phyloP scores from a whole-genome alignment of 1,284 basidiomycete genomes.

The Fereydounia khargensis region DNA sequence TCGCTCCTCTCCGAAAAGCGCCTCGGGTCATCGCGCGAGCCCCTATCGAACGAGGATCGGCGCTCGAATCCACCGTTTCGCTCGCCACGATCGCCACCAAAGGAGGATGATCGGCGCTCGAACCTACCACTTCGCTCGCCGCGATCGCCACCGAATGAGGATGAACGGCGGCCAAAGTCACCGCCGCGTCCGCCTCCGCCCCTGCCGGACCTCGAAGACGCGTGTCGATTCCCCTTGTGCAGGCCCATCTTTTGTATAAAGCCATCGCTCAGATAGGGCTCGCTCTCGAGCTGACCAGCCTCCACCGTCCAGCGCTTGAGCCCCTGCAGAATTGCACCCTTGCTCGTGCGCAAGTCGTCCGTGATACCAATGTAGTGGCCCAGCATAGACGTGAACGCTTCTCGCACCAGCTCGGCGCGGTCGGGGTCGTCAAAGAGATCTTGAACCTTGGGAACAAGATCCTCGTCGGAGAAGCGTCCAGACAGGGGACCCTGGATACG shows the following conservation, averaged over 20 bases:
- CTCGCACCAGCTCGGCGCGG: constrained; percentile 16
- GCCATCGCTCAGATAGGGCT: constrained; percentile 23
- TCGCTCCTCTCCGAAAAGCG: no score
- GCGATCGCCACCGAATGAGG: neutral
- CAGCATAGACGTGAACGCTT: constrained; percentile 23
- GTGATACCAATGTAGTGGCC: constrained; percentile 37
- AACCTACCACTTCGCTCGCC: no score
- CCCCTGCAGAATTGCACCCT: constrained; percentile 22
- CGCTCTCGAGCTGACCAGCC: constrained; percentile 13
- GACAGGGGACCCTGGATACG: constrained; percentile 16
- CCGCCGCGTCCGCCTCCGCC: constrained; percentile 1
- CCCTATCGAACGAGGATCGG: no score
- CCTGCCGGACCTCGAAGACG: constrained; percentile 1
- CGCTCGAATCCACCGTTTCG: no score
- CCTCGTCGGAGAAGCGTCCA: constrained; percentile 5
- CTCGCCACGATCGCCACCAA: no score
- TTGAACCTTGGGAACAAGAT: constrained; percentile 6
- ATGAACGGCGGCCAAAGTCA: neutral
- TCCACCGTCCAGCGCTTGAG: constrained; percentile 33
- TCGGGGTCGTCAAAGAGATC: constrained; percentile 7
- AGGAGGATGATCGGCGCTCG: no score
- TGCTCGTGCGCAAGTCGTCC: constrained; percentile 27
- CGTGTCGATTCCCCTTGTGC: no score
- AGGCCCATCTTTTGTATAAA: constrained; percentile 34
- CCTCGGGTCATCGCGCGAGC: no score